Percentiles rank a stretch among this genome's conserved stretches.
These are phyloP conservation scores for Alternaria sp. DNA, from an alignment of 2,329 filamentous ascomycete species.

Conservation along the genomic window DNA sequence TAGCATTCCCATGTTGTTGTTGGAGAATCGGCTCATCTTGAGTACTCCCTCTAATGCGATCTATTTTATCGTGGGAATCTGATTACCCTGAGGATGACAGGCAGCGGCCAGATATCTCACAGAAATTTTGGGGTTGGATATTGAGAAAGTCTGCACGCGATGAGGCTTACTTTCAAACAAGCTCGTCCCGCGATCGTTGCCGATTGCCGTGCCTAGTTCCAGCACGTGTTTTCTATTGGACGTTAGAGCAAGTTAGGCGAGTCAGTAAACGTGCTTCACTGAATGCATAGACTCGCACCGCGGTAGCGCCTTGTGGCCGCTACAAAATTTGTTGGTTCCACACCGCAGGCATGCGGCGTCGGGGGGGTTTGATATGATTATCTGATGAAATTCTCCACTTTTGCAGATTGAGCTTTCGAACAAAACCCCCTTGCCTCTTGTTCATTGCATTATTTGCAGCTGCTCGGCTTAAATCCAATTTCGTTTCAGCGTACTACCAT, in stretches of 20 bases:
- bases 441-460: conserved; percentile 1
- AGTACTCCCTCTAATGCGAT: neutral
- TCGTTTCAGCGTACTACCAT: neutral
- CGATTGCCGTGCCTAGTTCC: conserved; percentile 1
- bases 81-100: neutral
- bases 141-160: neutral
- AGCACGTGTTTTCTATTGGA: neutral
- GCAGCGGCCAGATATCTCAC: neutral
- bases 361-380: neutral
- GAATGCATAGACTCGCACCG: neutral
- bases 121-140: neutral
- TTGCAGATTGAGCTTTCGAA: neutral
- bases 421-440: neutral
- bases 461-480: neutral
- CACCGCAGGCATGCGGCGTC: neutral
- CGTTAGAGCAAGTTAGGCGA: neutral
- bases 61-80: neutral
- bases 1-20: neutral
- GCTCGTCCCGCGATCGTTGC: neutral
- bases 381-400: neutral
- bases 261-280: neutral
- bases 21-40: neutral
- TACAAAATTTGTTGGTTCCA: neutral
- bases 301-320: neutral
- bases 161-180: neutral